Base-by-base conservation (phyloP, 2,329 filamentous ascomycete genomes). In the Colletotrichum lindemuthianum region DNA sequence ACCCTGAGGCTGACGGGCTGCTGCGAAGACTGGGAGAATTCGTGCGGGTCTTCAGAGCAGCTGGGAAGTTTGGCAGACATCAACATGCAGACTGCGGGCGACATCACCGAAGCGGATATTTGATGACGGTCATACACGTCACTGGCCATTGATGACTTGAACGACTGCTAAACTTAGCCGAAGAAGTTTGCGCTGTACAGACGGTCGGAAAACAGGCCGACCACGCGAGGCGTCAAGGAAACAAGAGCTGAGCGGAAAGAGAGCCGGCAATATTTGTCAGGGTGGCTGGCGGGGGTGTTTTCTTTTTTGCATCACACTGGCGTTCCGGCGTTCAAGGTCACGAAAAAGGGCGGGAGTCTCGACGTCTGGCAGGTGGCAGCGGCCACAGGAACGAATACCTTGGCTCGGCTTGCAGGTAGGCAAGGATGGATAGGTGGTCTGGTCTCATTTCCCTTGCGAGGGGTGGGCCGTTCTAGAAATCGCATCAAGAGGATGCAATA, bases 1-100 rank as follows among this genome's bases (percentile, higher is more conserved):
- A 67, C 69, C 69, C 60, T 67, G 71, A 75, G 76, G 78, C 77
- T 74, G 72, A 76, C 70, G 60, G 44, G 16, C 49, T 66, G 60
- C 49, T 58, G 61, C 53, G 67, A 74, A 85, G 84, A 86, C 64
- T 87, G 85, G 85, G 83, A 85, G 68, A 81, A 81, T 69, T 87
- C 82, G 48, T 79, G 78, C 69, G 82, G 74, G 49, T 87, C 85
- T 51, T 88, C 85, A 7, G 85, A 87, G 37, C 81, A 80, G 60
- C 78, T 85, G 72, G 85, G 86, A 60, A 81, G 81, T 67, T 72
- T 85, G 57, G 77, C 78, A 44, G 83, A 83, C 57, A 74, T 81
- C 60, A 76, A 76, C 69, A 78, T 81, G 69, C 79, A 80, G 67
- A 73, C 76, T 48, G 74, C 76, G 53, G 75, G 73, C 55, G 78